These are phyloP conservation scores for Cardamine occulta DNA, from an alignment of 345 rosid genomes.

Conservation along the genomic window DNA sequence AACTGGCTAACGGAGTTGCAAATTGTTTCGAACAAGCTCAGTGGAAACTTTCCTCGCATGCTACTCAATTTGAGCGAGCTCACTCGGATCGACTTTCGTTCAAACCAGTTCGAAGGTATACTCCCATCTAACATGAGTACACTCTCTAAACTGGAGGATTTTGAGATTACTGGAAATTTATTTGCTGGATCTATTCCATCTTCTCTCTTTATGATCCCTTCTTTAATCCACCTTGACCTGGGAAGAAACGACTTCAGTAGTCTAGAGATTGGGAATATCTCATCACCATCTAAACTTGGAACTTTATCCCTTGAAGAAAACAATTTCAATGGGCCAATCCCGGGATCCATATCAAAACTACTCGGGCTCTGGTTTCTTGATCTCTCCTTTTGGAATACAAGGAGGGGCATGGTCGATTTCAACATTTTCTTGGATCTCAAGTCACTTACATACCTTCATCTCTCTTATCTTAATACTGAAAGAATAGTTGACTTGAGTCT, in stretches of 20 bases:
- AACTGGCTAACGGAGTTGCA: not conserved
- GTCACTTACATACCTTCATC: not conserved
- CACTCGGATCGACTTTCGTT: not conserved
- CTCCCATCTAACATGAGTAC: constrained; percentile 35
- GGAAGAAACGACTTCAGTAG: not conserved
- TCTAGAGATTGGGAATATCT: constrained; percentile 31
- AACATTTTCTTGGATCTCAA: constrained; percentile 29
- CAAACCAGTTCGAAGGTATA: constrained; percentile 22
- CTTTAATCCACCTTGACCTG: not conserved
- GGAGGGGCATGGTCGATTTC: constrained; percentile 11
- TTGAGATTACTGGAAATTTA: not conserved
- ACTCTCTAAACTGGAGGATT: constrained; percentile 2
- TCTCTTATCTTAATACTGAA: constrained; percentile 31
- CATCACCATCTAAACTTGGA: constrained; percentile 14
- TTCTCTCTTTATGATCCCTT: constrained; percentile 30
- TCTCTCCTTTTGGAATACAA: constrained; percentile 15
- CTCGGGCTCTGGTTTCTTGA: not conserved
- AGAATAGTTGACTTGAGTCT: constrained; percentile 19
- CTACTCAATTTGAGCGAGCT: constrained; percentile 25
- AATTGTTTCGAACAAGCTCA: not conserved
- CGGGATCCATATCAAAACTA: constrained; percentile 28
- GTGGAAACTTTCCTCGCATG: constrained; percentile 1
- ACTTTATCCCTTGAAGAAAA: constrained; percentile 21
- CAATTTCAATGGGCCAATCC: constrained; percentile 42
- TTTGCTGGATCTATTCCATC: constrained; percentile 23